phyloP scores from a whole-genome alignment of 345 rosid genomes.

The Carallia pectinifolia region DNA sequence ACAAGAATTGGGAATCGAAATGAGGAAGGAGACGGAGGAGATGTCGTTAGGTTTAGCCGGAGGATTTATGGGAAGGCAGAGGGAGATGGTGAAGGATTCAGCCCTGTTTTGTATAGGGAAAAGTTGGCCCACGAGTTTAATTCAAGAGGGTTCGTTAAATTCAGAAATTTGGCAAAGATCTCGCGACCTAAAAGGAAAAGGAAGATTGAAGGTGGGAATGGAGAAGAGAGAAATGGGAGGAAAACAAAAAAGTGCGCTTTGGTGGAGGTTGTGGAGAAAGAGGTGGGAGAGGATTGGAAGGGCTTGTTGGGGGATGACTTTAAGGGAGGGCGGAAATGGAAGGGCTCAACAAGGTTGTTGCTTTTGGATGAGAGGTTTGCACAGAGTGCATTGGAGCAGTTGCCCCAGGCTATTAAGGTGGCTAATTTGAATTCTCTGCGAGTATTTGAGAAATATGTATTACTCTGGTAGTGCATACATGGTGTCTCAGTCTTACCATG shows the following conservation, averaged over 20 bases:
- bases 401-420: constrained; percentile 92
- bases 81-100: constrained; percentile 48
- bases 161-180: constrained; percentile 77
- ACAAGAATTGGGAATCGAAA: not conserved
- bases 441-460: constrained; percentile 6
- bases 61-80: constrained; percentile 46
- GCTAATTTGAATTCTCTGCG: constrained; percentile 20
- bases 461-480: not conserved
- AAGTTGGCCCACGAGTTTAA: constrained; percentile 58
- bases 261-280: constrained; percentile 63
- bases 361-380: constrained; percentile 75
- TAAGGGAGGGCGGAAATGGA: constrained; percentile 62
- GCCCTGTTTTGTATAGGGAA: constrained; percentile 65
- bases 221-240: constrained; percentile 22
- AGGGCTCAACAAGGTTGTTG: constrained; percentile 78
- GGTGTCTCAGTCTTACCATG: constrained; percentile 4
- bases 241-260: constrained; percentile 35
- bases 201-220: constrained; percentile 30
- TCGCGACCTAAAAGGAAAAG: constrained; percentile 65
- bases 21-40: constrained; percentile 22
- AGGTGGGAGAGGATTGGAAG: constrained; percentile 48
- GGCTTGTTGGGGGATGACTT: constrained; percentile 73
- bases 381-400: constrained; percentile 47
- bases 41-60: constrained; percentile 36
- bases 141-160: constrained; percentile 59